phyloP scores from a whole-genome alignment of 148 eudicot genomes.

The Vaccinium myrtillus region DNA sequence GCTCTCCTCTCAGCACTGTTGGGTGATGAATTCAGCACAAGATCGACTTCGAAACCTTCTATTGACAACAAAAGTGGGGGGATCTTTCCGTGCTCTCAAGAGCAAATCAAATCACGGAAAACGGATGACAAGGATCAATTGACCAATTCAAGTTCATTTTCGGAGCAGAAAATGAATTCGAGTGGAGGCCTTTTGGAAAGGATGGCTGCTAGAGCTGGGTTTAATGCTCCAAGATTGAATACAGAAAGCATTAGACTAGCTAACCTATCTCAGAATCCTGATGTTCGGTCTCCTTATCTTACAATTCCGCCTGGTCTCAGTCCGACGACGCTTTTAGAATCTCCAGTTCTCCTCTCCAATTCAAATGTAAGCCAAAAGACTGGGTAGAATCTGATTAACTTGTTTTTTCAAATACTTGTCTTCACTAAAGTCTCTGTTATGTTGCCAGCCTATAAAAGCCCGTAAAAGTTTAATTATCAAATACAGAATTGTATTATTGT shows the following conservation, averaged over 20 bases:
- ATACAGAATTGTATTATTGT: background rate
- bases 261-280: constrained; percentile 28
- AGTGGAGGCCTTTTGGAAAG: constrained; percentile 52
- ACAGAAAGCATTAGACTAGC: constrained; percentile 45
- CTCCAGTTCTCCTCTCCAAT: constrained; percentile 56
- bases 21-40: constrained; percentile 34
- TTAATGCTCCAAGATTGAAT: constrained; percentile 56
- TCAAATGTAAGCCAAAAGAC: constrained; percentile 36
- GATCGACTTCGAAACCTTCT: constrained; percentile 18
- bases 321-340: constrained; percentile 50
- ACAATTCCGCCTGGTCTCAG: constrained; percentile 55
- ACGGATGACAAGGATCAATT: constrained; percentile 24
- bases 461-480: too few species aligned
- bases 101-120: constrained; percentile 16
- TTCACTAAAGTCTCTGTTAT: background rate
- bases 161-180: constrained; percentile 36
- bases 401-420: background rate
- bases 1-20: constrained; percentile 35
- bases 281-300: constrained; percentile 38
- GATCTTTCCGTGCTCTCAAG: constrained; percentile 20
- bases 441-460: background rate
- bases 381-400: background rate
- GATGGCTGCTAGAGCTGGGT: constrained; percentile 59
- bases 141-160: constrained; percentile 15
- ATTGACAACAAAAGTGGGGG: constrained; percentile 15